Evolutionary conservation across 306 rosid genomes (phyloP).

Genomic region (Castanopsis chinensis): DNA sequence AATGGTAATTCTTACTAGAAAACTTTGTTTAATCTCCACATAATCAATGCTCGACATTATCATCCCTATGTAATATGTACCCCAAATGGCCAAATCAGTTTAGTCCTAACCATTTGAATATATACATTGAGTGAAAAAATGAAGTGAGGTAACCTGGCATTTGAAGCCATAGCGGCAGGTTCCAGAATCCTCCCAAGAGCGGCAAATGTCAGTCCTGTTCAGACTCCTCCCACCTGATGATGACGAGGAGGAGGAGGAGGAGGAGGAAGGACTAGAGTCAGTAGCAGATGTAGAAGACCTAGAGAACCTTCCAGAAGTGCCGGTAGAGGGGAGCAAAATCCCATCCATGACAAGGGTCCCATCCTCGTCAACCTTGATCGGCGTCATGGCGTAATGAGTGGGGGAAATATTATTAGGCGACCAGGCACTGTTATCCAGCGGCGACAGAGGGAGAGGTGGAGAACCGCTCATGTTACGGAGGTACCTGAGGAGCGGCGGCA

Average conservation of each 20-base stretch:
- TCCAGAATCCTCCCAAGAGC: conserved; percentile 40
- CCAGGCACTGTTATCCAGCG: conserved; percentile 47
- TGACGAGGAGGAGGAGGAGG: conserved; percentile 21
- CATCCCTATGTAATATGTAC: no score
- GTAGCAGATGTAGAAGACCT: conserved; percentile 29
- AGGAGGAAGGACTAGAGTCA: conserved; percentile 10
- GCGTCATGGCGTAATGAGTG: conserved; percentile 42
- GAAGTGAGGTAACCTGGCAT: conserved; percentile 48
- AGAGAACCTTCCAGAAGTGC: conserved; percentile 32
- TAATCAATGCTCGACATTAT: no score
- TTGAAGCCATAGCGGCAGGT: conserved; percentile 38
- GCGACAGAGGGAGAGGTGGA: conserved; percentile 51
- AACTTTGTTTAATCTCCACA: no score
- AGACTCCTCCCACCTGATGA: conserved; percentile 28
- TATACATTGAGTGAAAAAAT: not conserved
- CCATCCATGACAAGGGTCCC: conserved; percentile 65
- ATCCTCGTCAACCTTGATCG: conserved; percentile 60
- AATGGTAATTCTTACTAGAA: not conserved
- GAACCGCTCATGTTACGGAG: conserved; percentile 36
- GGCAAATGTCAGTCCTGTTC: conserved; percentile 35
- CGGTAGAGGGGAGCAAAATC: conserved; percentile 37
- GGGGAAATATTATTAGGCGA: conserved; percentile 19
- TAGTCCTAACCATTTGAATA: no score
- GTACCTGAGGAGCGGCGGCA: conserved; percentile 45
- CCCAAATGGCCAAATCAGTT: no score